Percentiles rank a stretch among this genome's conserved stretches.
Conservation (phyloP, 768 basidiomycete genomes). For the Austroboletus eburneus region DNA sequence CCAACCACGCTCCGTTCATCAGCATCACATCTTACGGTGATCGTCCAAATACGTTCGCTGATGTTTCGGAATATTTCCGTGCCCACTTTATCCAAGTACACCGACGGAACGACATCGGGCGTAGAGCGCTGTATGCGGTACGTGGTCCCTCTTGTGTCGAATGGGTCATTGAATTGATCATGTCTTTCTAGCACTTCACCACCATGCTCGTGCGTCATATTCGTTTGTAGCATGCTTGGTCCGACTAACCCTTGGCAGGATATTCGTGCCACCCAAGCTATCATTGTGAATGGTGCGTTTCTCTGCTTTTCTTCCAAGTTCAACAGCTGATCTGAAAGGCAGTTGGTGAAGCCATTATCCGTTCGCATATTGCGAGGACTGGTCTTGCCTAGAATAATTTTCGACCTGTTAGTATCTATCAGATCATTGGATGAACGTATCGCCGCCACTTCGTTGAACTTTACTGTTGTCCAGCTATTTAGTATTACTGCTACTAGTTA, state of each 20-base stretch:
- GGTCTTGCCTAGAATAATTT: constrained; percentile 33
- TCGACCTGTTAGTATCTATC: constrained; percentile 5
- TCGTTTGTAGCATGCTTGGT: constrained; percentile 1
- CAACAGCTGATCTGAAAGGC: constrained; percentile 5
- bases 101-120: constrained; percentile 55
- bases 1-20: background rate
- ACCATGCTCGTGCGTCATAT: constrained; percentile 55
- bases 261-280: constrained; percentile 60
- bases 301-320: constrained; percentile 1
- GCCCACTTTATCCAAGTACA: constrained; percentile 80
- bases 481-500: constrained; percentile 23
- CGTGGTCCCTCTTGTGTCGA: constrained; percentile 28
- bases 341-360: constrained; percentile 68
- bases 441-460: constrained; percentile 7
- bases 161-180: constrained; percentile 7
- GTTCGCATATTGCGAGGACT: constrained; percentile 57
- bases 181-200: constrained; percentile 52
- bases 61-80: constrained; percentile 75
- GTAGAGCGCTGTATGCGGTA: constrained; percentile 61
- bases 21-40: constrained; percentile 79
- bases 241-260: constrained; percentile 39
- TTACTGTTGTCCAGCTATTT: constrained; percentile 14
- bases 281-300: constrained; percentile 56
- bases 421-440: constrained; percentile 11
- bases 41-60: constrained; percentile 65